Percentiles rank a stretch among this genome's conserved stretches.
phyloP scores from a whole-genome alignment of 179 eudicot genomes.

The Amaranthus tricolor region DNA sequence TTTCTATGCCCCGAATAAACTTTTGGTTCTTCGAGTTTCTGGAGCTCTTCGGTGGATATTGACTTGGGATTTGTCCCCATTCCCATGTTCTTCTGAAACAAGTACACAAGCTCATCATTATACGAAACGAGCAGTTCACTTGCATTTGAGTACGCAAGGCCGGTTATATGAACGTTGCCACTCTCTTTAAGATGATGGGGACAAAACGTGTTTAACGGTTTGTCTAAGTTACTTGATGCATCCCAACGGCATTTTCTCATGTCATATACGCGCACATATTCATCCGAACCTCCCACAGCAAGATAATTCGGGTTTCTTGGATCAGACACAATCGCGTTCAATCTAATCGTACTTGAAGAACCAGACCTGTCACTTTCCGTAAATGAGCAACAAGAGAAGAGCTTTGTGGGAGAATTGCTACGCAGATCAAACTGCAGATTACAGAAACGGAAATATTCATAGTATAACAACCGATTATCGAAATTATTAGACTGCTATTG shows the following conservation, averaged over 20 bases:
- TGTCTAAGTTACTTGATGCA: conserved; percentile 45
- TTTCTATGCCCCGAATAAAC: conserved; percentile 74
- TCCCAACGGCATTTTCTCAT: conserved; percentile 50
- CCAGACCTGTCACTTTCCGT: conserved; percentile 31
- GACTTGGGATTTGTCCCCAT: conserved; percentile 53
- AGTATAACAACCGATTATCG: conserved; percentile 5
- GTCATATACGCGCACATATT: conserved; percentile 73
- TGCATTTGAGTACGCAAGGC: conserved; percentile 61
- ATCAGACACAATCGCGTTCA: conserved; percentile 64
- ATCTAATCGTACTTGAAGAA: conserved; percentile 33
- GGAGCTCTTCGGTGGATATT: conserved; percentile 33
- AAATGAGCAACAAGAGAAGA: conserved; percentile 63
- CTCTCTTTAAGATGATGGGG: conserved; percentile 52
- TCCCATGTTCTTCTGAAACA: conserved; percentile 71
- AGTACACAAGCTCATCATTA: conserved; percentile 65
- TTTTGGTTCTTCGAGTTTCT: conserved; percentile 44
- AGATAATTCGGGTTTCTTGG: conserved; percentile 70
- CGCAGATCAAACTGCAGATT: conserved; percentile 72
- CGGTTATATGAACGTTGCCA: conserved; percentile 57
- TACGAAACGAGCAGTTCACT: conserved; percentile 79
- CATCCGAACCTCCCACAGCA: conserved; percentile 70
- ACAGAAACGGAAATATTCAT: conserved; percentile 17
- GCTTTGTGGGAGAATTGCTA: conserved; percentile 55
- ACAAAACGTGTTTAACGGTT: conserved; percentile 62
- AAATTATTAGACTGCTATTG: not conserved